These are phyloP conservation scores for Colletotrichum eleusines DNA, from an alignment of 2,329 filamentous ascomycete genomes.

Conservation along the genomic window DNA sequence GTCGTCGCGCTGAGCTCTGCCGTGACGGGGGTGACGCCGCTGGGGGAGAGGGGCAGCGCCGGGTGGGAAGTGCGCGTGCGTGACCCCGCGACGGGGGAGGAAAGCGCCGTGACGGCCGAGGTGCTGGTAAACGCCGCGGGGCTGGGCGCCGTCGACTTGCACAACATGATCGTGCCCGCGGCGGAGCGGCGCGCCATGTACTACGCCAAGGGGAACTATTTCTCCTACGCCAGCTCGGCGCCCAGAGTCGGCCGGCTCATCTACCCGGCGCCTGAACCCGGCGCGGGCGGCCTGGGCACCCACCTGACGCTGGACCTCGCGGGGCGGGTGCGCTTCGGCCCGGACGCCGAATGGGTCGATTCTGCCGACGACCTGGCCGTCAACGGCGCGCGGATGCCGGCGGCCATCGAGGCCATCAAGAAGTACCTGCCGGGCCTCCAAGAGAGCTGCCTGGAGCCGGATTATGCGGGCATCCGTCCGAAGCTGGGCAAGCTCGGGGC, in stretches of 20 bases:
- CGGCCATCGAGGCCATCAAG: slow-evolving; percentile 80
- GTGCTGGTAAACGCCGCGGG: slow-evolving; percentile 89
- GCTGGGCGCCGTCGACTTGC: slow-evolving; percentile 78
- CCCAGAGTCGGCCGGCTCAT: slow-evolving; percentile 80
- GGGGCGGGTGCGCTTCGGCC: slow-evolving; percentile 89
- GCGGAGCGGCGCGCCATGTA: slow-evolving; percentile 70
- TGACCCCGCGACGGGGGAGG: slow-evolving; percentile 60
- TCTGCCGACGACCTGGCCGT: slow-evolving; percentile 76
- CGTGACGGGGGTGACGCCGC: slow-evolving; percentile 71
- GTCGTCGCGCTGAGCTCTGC: slow-evolving; percentile 76
- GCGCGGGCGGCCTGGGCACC: slow-evolving; percentile 87
- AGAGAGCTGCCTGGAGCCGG: slow-evolving; percentile 73
- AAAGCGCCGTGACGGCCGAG: slow-evolving; percentile 75
- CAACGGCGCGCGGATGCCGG: slow-evolving; percentile 70
- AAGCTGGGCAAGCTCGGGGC: slow-evolving; percentile 76
- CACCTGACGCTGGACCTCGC: slow-evolving; percentile 92
- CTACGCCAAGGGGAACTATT: slow-evolving; percentile 97
- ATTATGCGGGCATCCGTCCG: slow-evolving; percentile 93
- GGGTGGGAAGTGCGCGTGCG: slow-evolving; percentile 78
- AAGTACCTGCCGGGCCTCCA: slow-evolving; percentile 84
- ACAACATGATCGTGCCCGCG: slow-evolving; percentile 82
- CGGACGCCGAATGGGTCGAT: slow-evolving; percentile 94
- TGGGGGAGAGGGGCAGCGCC: slow-evolving; percentile 58
- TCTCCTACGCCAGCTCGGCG: slow-evolving; percentile 77
- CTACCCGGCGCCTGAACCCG: slow-evolving; percentile 88